Percentiles rank a stretch among this genome's conserved stretches.
Conservation (phyloP, 2,329 filamentous ascomycete species). For the Xylaria sp. region DNA sequence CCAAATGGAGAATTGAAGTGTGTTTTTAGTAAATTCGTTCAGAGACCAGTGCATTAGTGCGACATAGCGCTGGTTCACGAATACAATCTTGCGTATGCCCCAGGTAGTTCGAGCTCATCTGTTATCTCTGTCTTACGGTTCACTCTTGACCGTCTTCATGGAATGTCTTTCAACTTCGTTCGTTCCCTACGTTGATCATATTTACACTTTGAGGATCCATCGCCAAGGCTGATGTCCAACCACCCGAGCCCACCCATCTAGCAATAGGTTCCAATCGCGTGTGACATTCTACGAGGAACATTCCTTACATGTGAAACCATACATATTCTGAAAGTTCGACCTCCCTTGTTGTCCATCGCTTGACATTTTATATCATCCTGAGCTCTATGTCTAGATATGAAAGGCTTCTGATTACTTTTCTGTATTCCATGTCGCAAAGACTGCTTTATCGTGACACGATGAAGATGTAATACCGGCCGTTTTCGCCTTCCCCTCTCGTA, state of each 20-base stretch:
- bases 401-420: no score
- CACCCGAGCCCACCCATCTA: neutral
- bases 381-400: neutral
- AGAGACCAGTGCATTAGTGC: neutral
- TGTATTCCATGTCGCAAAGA: neutral
- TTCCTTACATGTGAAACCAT: neutral
- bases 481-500: no score
- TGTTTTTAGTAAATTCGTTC: neutral
- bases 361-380: neutral
- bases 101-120: neutral
- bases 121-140: neutral
- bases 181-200: neutral
- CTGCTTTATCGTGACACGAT: no score
- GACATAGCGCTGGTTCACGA: neutral
- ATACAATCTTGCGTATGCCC: neutral
- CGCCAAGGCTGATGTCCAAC: neutral
- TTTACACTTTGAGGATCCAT: neutral
- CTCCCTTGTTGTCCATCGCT: neutral
- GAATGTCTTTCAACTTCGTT: neutral
- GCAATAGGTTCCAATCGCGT: neutral
- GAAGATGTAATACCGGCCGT: neutral
- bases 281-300: neutral
- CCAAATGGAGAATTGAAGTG: constrained; percentile 5
- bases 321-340: neutral
- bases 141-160: neutral